phyloP scores from a whole-genome alignment of 331 rosid species.

The Quercus tomentella region DNA sequence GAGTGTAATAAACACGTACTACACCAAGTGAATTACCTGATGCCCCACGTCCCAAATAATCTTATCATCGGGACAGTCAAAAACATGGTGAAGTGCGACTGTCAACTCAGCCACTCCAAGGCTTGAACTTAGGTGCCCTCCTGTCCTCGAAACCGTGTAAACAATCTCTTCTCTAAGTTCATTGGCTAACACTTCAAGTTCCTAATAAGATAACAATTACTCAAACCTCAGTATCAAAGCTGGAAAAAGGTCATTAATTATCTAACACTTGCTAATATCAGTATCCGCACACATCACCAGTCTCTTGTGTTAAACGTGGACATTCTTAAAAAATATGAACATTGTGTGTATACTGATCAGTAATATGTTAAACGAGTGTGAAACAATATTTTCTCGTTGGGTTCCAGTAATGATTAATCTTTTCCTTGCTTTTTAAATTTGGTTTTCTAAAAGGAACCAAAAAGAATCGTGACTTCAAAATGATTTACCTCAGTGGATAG shows the following conservation, averaged over 20 bases:
- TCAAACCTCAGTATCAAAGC: background rate
- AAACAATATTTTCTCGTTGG: too few relatives aligned
- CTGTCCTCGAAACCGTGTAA: slow-evolving; percentile 47
- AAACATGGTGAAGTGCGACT: slow-evolving; percentile 68
- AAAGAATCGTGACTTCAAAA: background rate
- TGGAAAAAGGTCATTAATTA: too few relatives aligned
- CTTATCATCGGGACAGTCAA: slow-evolving; percentile 58
- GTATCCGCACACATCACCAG: too few relatives aligned
- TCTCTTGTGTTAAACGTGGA: too few relatives aligned
- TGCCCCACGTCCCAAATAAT: slow-evolving; percentile 80
- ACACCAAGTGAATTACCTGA: slow-evolving; percentile 30
- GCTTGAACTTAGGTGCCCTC: slow-evolving; percentile 69
- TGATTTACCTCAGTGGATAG: slow-evolving; percentile 36
- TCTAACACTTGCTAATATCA: too few relatives aligned
- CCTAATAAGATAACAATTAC: slow-evolving; percentile 15
- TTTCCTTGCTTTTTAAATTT: background rate
- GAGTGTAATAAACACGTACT: too few relatives aligned
- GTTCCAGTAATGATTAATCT: too few relatives aligned
- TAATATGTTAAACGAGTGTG: too few relatives aligned
- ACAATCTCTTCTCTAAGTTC: slow-evolving; percentile 65
- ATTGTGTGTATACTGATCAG: too few relatives aligned
- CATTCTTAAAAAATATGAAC: too few relatives aligned
- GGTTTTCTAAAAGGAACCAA: background rate
- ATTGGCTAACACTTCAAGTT: slow-evolving; percentile 43
- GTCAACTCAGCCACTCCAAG: slow-evolving; percentile 65